Conservation (phyloP, 345 rosid genomes). For the Litchi chinensis region DNA sequence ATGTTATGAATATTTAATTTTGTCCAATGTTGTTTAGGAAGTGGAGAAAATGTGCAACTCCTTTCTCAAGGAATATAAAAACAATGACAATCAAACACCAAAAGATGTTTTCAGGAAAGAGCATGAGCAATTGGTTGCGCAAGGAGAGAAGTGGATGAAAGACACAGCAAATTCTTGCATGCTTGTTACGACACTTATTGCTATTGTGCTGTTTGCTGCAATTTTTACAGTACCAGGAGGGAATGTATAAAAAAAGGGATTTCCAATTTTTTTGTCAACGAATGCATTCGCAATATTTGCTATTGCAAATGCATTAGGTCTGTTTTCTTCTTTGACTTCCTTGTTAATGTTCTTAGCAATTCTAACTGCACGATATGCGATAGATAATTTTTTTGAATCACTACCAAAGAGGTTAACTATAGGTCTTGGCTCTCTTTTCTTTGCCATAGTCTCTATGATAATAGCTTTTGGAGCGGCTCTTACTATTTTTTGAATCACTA, state of each 20-base stretch:
- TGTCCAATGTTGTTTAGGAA: not conserved
- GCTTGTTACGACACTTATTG: constrained; percentile 22
- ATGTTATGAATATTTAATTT: too few relatives aligned
- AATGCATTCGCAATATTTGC: constrained; percentile 16
- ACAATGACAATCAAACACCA: constrained; percentile 14
- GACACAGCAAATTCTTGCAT: constrained; percentile 16
- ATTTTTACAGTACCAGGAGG: constrained; percentile 27
- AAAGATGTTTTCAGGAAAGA: not conserved
- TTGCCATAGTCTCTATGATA: too few relatives aligned
- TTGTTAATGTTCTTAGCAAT: constrained; percentile 22
- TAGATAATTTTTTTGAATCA: too few relatives aligned
- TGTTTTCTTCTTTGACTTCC: constrained; percentile 19
- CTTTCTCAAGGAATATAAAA: not conserved
- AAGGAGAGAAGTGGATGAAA: constrained; percentile 27
- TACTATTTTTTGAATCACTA: too few relatives aligned
- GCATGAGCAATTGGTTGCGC: constrained; percentile 4
- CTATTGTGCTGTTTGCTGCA: constrained; percentile 22
- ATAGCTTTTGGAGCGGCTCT: too few relatives aligned
- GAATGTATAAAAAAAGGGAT: not conserved
- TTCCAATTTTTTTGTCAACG: constrained; percentile 11
- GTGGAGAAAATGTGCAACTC: constrained; percentile 17
- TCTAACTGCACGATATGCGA: constrained; percentile 18
- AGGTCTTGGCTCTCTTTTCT: too few relatives aligned
- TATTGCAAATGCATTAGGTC: constrained; percentile 15
- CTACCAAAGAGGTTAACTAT: too few relatives aligned